Evolutionary conservation across 257 asterid species (phyloP).

Genomic region (Capsicum pubescens): DNA sequence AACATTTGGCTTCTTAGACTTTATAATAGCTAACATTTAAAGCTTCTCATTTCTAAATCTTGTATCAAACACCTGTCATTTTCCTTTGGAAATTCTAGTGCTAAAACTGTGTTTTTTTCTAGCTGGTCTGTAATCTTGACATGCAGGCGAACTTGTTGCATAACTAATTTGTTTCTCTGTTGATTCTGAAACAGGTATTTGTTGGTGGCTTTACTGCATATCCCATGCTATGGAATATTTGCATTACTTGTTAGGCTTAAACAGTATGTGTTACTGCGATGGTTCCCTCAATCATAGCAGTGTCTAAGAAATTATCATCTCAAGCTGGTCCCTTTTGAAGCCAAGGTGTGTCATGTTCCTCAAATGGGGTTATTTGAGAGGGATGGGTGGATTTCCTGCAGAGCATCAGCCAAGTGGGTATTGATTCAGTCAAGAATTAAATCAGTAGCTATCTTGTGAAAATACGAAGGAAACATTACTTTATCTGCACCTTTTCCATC

Average conservation of each 20-base stretch:
- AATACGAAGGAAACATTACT: neutral
- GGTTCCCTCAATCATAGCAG: constrained; percentile 57
- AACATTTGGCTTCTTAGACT: neutral
- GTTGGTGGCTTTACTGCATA: constrained; percentile 73
- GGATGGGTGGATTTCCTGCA: neutral
- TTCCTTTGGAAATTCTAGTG: neutral
- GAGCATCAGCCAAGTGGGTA: neutral
- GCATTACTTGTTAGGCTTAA: constrained; percentile 59
- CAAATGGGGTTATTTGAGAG: neutral
- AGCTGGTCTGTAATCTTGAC: neutral
- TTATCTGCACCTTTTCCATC: constrained; percentile 10
- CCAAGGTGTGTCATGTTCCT: neutral
- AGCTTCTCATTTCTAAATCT: neutral
- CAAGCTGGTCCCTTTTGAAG: neutral
- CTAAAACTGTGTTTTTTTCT: neutral
- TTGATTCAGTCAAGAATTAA: constrained; percentile 12
- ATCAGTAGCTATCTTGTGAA: neutral
- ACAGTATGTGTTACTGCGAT: constrained; percentile 50
- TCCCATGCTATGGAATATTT: constrained; percentile 73
- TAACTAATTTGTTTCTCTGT: neutral
- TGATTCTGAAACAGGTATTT: constrained; percentile 63
- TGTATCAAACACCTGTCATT: neutral
- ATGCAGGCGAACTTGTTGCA: neutral
- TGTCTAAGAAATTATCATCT: constrained; percentile 23
- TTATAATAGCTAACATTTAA: neutral